phyloP scores from a whole-genome alignment of 1,139 yeast genomes.

The Wickerhamiella infanticola region DNA sequence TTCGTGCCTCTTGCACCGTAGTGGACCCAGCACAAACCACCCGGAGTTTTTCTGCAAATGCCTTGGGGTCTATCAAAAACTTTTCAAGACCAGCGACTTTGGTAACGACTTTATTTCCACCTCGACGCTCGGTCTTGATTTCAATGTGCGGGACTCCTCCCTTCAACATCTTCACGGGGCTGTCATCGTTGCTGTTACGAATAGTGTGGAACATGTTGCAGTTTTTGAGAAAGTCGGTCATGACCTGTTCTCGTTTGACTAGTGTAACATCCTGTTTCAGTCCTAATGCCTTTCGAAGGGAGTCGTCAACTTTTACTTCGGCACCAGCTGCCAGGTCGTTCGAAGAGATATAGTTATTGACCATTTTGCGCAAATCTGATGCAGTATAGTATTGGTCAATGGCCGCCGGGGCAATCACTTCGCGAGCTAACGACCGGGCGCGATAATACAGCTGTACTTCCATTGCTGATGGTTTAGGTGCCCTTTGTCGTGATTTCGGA shows the following conservation, averaged over 20 bases:
- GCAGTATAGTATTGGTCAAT: conserved; percentile 31
- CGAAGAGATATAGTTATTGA: conserved; percentile 41
- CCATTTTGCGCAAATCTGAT: conserved; percentile 36
- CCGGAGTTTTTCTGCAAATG: conserved; percentile 52
- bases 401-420: neutral
- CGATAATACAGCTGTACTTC: conserved; percentile 19
- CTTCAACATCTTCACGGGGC: conserved; percentile 29
- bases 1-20: conserved; percentile 39
- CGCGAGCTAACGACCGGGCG: conserved; percentile 8
- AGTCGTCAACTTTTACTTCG: conserved; percentile 39
- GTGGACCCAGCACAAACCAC: conserved; percentile 82
- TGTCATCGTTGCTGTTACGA: conserved; percentile 29
- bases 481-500: conserved; percentile 32
- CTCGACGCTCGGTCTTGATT: conserved; percentile 58
- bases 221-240: conserved; percentile 34
- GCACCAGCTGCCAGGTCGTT: conserved; percentile 36
- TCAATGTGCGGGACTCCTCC: conserved; percentile 58
- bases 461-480: conserved; percentile 43
- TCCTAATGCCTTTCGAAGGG: conserved; percentile 23
- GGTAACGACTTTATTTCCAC: conserved; percentile 72
- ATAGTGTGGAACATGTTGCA: conserved; percentile 48
- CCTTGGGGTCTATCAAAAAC: conserved; percentile 49
- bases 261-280: conserved; percentile 13
- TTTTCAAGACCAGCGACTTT: conserved; percentile 53
- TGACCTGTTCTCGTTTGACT: conserved; percentile 36